Conservation (phyloP, 129 eudicot genomes). For the Flaveria robusta region DNA sequence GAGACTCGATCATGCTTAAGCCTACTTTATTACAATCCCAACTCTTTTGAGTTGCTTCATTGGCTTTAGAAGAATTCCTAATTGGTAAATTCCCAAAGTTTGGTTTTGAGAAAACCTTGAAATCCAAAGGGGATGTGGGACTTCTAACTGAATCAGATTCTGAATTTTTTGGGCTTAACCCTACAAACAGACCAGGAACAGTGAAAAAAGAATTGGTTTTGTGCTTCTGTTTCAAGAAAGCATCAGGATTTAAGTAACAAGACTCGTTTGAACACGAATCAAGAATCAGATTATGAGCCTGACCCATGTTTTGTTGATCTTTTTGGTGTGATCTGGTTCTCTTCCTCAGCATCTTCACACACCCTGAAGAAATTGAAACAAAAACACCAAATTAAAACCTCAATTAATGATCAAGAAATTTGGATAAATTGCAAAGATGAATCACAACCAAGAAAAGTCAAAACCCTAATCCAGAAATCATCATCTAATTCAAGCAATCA, state of each 20-base stretch:
- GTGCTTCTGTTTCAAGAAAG: constrained; percentile 58
- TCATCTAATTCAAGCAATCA: constrained; percentile 16
- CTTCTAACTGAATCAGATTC: constrained; percentile 89
- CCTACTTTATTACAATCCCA: constrained; percentile 91
- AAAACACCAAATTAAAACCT: neutral
- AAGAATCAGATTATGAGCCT: constrained; percentile 49
- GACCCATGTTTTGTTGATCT: constrained; percentile 61
- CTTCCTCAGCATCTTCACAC: constrained; percentile 78
- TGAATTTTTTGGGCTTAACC: constrained; percentile 59
- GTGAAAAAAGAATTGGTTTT: constrained; percentile 66
- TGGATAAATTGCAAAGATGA: constrained; percentile 18
- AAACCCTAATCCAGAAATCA: constrained; percentile 35
- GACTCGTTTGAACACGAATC: constrained; percentile 50
- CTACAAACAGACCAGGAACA: constrained; percentile 81
- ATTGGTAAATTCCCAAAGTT: constrained; percentile 56
- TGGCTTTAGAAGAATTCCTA: constrained; percentile 52
- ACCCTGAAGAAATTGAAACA: constrained; percentile 22
- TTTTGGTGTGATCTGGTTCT: constrained; percentile 83
- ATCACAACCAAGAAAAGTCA: neutral
- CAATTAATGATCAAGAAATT: constrained; percentile 4
- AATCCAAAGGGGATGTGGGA: constrained; percentile 96
- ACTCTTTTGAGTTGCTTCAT: constrained; percentile 65
- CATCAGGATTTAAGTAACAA: constrained; percentile 50
- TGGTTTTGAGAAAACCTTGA: constrained; percentile 68
- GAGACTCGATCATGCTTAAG: constrained; percentile 79